phyloP scores from a whole-genome alignment of 192 early-diverging fungal genomes.

The Coemansia sp. region DNA sequence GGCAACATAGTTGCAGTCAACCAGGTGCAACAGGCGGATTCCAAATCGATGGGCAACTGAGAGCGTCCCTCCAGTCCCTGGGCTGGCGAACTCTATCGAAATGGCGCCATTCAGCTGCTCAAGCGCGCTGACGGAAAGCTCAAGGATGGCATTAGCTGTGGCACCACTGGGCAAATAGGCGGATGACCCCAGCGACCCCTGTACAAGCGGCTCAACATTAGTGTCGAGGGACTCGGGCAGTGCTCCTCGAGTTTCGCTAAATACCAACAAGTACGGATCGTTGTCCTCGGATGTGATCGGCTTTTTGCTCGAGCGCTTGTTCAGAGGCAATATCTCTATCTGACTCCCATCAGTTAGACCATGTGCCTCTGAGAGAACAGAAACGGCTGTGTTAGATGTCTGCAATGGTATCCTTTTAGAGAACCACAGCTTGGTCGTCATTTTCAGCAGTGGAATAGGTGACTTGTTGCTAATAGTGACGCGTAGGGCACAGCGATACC shows the following conservation, averaged over 20 bases:
- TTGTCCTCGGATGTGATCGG: not conserved
- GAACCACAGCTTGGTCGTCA: constrained; percentile 24
- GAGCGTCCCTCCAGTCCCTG: constrained; percentile 41
- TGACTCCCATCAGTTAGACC: not conserved
- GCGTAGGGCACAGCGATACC: constrained; percentile 8
- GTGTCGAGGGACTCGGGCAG: not conserved
- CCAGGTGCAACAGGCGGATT: constrained; percentile 33
- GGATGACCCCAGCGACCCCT: not conserved
- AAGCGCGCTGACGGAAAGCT: constrained; percentile 7
- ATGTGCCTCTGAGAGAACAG: not conserved
- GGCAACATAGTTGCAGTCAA: constrained; percentile 17
- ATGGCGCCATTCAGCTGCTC: constrained; percentile 34
- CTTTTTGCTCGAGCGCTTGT: not conserved
- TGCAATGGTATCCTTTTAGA: not conserved
- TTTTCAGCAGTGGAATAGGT: constrained; percentile 34
- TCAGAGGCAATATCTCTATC: not conserved
- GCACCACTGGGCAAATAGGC: constrained; percentile 18
- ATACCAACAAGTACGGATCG: not conserved
- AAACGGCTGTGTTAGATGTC: not conserved
- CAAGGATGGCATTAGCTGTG: not conserved
- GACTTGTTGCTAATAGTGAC: constrained; percentile 30
- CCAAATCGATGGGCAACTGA: constrained; percentile 38
- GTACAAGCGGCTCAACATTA: not conserved
- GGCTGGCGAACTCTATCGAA: constrained; percentile 40
- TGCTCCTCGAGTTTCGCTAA: not conserved